Evolutionary conservation across 805 yeast genomes (phyloP).

Genomic region (Pichia occidentalis): DNA sequence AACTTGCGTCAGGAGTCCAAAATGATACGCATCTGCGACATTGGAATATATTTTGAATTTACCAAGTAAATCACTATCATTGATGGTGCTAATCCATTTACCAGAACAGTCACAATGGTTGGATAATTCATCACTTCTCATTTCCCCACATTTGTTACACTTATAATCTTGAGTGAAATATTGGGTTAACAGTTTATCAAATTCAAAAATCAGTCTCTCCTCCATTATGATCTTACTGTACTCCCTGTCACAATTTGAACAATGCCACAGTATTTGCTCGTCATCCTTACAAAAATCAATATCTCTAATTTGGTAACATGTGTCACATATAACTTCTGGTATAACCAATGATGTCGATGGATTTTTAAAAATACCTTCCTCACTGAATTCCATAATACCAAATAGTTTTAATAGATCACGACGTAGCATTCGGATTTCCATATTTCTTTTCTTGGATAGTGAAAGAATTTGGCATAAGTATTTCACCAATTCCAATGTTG

Average conservation of each 20-base stretch:
- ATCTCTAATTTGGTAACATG: conserved; percentile 69
- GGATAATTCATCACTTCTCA: conserved; percentile 64
- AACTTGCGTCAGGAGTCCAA: conserved; percentile 44
- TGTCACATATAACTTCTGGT: conserved; percentile 66
- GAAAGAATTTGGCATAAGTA: conserved; percentile 64
- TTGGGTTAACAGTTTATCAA: conserved; percentile 46
- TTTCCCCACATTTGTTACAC: conserved; percentile 68
- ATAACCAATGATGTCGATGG: conserved; percentile 68
- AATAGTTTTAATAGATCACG: conserved; percentile 66
- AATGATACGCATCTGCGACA: conserved; percentile 54
- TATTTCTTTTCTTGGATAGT: conserved; percentile 53
- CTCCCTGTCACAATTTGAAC: conserved; percentile 58
- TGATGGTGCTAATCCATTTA: conserved; percentile 57
- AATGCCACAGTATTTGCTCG: conserved; percentile 45
- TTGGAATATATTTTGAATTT: conserved; percentile 45
- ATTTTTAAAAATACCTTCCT: conserved; percentile 61
- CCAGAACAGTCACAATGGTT: conserved; percentile 87
- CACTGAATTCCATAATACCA: conserved; percentile 80
- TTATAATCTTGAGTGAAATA: conserved; percentile 75
- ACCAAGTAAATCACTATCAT: conserved; percentile 37
- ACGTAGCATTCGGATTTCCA: conserved; percentile 71
- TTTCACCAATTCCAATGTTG: conserved; percentile 76
- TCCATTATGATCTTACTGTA: conserved; percentile 69
- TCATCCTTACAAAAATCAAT: conserved; percentile 77
- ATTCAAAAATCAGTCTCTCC: conserved; percentile 66